A percentile compares a stretch with the other conserved stretches of the same genome.
Conservation (phyloP, 495 filamentous ascomycete species). For the Lasiosphaeris hirsuta region DNA sequence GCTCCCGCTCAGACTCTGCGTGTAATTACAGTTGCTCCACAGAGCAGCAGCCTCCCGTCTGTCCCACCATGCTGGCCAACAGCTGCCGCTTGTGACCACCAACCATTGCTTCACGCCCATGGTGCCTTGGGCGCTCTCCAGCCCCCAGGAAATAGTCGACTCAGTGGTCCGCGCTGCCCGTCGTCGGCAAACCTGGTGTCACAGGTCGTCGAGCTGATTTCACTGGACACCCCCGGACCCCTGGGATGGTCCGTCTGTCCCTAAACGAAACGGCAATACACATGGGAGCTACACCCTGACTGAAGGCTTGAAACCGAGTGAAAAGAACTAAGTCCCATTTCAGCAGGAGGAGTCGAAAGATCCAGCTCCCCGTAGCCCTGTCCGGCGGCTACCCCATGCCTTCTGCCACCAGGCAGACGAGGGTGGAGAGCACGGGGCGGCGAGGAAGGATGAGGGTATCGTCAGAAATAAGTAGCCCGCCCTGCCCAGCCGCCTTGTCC, state of each 20-base stretch:
- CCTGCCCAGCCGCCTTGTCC: background rate
- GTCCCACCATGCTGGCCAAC: background rate
- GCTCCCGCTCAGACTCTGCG: background rate
- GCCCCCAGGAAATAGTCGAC: no score
- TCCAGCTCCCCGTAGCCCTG: no score
- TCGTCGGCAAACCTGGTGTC: no score
- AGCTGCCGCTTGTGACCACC: background rate
- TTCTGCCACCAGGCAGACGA: no score
- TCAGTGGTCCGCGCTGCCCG: no score
- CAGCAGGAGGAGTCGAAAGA: background rate
- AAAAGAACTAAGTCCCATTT: background rate
- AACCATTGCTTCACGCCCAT: background rate
- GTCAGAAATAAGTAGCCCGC: background rate
- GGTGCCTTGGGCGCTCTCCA: background rate
- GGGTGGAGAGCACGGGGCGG: background rate
- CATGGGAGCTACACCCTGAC: background rate
- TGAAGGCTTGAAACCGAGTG: conserved; percentile 2
- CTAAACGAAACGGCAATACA: conserved; percentile 4
- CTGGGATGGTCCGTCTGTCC: background rate
- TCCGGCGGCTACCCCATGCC: background rate
- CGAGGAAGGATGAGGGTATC: conserved; percentile 3
- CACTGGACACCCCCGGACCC: background rate
- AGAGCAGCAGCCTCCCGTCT: background rate
- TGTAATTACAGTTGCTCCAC: background rate
- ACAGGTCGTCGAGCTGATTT: no score